A percentile compares a stretch with the other conserved stretches of the same genome.
Evolutionary conservation across 768 basidiomycete species (phyloP).

Genomic region (Tricholomella constricta): DNA sequence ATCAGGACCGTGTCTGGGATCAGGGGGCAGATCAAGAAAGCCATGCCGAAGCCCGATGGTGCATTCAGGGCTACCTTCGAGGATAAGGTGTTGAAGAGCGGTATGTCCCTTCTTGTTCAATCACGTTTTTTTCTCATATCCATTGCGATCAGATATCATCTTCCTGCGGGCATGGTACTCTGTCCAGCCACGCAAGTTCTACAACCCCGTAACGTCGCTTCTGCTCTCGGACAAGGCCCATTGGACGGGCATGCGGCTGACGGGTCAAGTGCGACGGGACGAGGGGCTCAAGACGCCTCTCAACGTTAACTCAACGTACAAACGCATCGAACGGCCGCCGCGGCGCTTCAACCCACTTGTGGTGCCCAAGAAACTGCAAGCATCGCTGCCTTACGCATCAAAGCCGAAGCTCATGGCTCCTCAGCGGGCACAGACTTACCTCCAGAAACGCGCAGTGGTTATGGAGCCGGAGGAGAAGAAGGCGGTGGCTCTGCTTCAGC

Average conservation of each 20-base stretch:
- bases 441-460: conserved; percentile 93
- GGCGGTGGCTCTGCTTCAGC: conserved; percentile 88
- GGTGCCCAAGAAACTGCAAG: conserved; percentile 88
- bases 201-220: conserved; percentile 94
- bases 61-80: conserved; percentile 97
- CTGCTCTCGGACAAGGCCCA: conserved; percentile 77
- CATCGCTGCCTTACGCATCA: conserved; percentile 85
- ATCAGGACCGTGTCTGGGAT: conserved; percentile 95
- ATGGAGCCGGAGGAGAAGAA: conserved; percentile 95
- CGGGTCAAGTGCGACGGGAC: conserved; percentile 88
- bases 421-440: conserved; percentile 77
- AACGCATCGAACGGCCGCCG: conserved; percentile 72
- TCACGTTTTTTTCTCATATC: neutral
- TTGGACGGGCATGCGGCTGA: conserved; percentile 96
- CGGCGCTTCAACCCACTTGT: conserved; percentile 91
- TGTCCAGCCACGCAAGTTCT: conserved; percentile 92
- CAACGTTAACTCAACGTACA: conserved; percentile 86
- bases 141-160: conserved; percentile 67
- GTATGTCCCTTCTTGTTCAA: conserved; percentile 47
- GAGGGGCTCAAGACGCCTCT: conserved; percentile 81
- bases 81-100: conserved; percentile 95
- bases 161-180: conserved; percentile 98
- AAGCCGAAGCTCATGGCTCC: conserved; percentile 86
- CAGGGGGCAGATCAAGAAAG: conserved; percentile 96
- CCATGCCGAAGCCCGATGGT: conserved; percentile 91